Evolutionary conservation across 768 basidiomycete species (phyloP).

Genomic region (Naganishia randhawae): DNA sequence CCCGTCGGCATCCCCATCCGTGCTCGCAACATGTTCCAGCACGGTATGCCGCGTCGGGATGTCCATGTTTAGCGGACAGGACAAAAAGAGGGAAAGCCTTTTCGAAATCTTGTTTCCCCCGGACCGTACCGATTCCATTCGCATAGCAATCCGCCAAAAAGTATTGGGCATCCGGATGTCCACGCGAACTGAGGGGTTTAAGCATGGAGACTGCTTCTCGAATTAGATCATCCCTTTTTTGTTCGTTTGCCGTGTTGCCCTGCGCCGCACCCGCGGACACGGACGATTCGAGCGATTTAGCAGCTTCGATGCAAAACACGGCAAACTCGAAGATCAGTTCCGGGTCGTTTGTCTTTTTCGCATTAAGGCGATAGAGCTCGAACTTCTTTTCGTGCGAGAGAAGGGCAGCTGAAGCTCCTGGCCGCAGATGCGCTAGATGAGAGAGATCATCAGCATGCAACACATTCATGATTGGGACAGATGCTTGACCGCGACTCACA

Average conservation of each 20-base stretch:
- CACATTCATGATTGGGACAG: neutral
- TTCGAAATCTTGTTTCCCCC: constrained; percentile 92
- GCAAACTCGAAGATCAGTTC: constrained; percentile 98
- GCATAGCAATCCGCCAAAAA: constrained; percentile 97
- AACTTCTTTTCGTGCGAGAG: constrained; percentile 93
- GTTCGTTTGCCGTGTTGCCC: constrained; percentile 34
- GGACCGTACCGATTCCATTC: constrained; percentile 91
- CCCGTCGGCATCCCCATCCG: constrained; percentile 94
- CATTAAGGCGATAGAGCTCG: constrained; percentile 93
- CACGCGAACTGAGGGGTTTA: constrained; percentile 86
- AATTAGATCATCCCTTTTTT: constrained; percentile 67
- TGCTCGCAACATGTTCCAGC: constrained; percentile 98
- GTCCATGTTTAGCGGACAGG: constrained; percentile 92
- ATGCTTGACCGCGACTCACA: constrained; percentile 41
- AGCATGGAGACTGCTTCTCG: constrained; percentile 82
- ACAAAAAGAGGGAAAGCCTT: constrained; percentile 93
- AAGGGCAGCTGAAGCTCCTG: constrained; percentile 85
- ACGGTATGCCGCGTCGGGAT: constrained; percentile 90
- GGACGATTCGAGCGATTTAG: constrained; percentile 77
- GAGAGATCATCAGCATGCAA: neutral
- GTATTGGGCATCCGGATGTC: constrained; percentile 91
- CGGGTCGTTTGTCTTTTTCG: constrained; percentile 97
- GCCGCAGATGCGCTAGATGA: constrained; percentile 67
- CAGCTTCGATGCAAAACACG: constrained; percentile 97
- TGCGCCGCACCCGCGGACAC: constrained; percentile 58